Evolutionary conservation across 202 grass and related monocot genomes (phyloP).

Genomic region (Brachypodium distachyon): DNA sequence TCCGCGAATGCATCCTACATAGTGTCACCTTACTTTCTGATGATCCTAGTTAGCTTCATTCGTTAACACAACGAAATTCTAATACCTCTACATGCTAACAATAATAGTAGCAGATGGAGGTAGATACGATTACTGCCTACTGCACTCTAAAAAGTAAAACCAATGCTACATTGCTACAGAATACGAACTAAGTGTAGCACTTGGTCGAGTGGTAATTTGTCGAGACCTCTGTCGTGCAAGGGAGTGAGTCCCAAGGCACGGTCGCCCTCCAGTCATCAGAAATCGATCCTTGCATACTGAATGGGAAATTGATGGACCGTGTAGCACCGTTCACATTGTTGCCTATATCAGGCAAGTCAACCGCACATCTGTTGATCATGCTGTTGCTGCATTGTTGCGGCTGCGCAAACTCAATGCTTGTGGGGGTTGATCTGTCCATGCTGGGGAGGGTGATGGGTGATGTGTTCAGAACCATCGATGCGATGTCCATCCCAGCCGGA

Average conservation of each 20-base stretch:
- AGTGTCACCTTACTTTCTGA: slow-evolving; percentile 1
- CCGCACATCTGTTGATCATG: slow-evolving; percentile 9
- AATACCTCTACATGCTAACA: slow-evolving; percentile 47
- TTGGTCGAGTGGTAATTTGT: slow-evolving; percentile 44
- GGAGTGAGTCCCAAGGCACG: slow-evolving; percentile 57
- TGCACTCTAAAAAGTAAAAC: slow-evolving; percentile 30
- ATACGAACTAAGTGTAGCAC: slow-evolving; percentile 28
- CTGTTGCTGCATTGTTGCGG: slow-evolving; percentile 20
- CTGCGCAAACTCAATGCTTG: slow-evolving; percentile 62
- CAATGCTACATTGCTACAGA: slow-evolving; percentile 19
- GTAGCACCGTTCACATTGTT: not conserved
- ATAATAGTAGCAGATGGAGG: slow-evolving; percentile 50
- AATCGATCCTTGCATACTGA: slow-evolving; percentile 40
- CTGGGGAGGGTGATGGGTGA: slow-evolving; percentile 23
- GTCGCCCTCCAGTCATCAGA: slow-evolving; percentile 71
- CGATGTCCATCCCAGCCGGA: slow-evolving; percentile 44
- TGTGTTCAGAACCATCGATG: slow-evolving; percentile 72
- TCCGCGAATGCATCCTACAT: slow-evolving; percentile 1
- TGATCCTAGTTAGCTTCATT: slow-evolving; percentile 52
- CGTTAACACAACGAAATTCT: slow-evolving; percentile 33
- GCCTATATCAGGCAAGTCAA: slow-evolving; percentile 22
- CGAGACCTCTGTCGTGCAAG: slow-evolving; percentile 55
- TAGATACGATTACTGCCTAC: slow-evolving; percentile 2
- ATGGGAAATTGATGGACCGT: slow-evolving; percentile 38
- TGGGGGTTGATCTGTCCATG: slow-evolving; percentile 14